These are phyloP conservation scores for Periconia digitata DNA, from an alignment of 2,329 filamentous ascomycete genomes.

Conservation along the genomic window DNA sequence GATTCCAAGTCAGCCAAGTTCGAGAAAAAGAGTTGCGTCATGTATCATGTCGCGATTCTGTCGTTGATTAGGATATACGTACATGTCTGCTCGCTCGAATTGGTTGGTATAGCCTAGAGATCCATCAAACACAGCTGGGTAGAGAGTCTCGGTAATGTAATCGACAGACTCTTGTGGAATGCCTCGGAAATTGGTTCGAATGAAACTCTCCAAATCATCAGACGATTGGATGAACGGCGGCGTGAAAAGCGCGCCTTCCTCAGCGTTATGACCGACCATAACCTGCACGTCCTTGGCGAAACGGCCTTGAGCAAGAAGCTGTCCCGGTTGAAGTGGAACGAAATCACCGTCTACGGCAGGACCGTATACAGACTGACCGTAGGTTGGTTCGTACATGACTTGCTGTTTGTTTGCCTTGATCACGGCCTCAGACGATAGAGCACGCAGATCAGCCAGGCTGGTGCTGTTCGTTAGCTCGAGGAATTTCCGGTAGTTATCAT, in stretches of 20 bases:
- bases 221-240: slow-evolving; percentile 40
- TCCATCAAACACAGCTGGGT: slow-evolving; percentile 54
- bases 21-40: too few relatives aligned
- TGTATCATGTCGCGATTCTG: too few relatives aligned
- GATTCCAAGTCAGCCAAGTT: too few relatives aligned
- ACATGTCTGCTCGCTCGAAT: slow-evolving; percentile 46
- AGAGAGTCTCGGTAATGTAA: slow-evolving; percentile 50
- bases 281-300: slow-evolving; percentile 40
- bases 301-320: slow-evolving; percentile 39
- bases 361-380: slow-evolving; percentile 37
- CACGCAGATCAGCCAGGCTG: slow-evolving; percentile 37
- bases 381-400: slow-evolving; percentile 32
- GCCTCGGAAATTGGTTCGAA: slow-evolving; percentile 31
- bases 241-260: slow-evolving; percentile 51
- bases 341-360: slow-evolving; percentile 40
- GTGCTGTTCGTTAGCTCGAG: slow-evolving; percentile 36
- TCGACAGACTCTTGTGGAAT: slow-evolving; percentile 36
- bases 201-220: slow-evolving; percentile 24
- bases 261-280: slow-evolving; percentile 47
- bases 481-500: slow-evolving; percentile 32
- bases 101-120: slow-evolving; percentile 50
- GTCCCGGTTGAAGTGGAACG: slow-evolving; percentile 31
- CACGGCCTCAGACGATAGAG: slow-evolving; percentile 31
- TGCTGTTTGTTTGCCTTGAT: slow-evolving; percentile 39
- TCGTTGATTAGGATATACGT: too few relatives aligned